Conservation (phyloP, 1,284 basidiomycete genomes). For the Irpex lacteus region DNA sequence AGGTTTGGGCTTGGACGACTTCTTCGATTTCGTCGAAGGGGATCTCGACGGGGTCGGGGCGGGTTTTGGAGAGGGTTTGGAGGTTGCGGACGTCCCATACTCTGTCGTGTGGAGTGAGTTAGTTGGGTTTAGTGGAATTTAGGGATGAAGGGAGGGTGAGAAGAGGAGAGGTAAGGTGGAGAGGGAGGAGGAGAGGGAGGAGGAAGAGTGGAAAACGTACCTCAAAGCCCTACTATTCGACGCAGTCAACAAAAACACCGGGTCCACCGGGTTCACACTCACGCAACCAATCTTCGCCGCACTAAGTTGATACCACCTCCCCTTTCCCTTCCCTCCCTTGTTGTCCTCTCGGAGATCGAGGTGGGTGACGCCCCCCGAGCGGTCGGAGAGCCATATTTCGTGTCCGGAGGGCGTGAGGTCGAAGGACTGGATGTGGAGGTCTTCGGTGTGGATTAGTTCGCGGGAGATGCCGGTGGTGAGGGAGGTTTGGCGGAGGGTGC, state of each 20-base stretch:
- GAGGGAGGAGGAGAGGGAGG: no score
- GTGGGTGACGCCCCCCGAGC: slow-evolving; percentile 63
- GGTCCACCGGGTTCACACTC: slow-evolving; percentile 70
- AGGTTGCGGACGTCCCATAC: slow-evolving; percentile 78
- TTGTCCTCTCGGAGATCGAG: slow-evolving; percentile 68
- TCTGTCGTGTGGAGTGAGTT: slow-evolving; percentile 32
- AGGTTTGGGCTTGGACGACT: no score
- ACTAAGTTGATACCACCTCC: slow-evolving; percentile 61
- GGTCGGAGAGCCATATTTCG: slow-evolving; percentile 81
- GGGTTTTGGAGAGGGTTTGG: slow-evolving; percentile 20
- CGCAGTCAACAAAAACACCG: slow-evolving; percentile 65
- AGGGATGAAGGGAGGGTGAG: no score
- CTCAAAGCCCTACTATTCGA: slow-evolving; percentile 69
- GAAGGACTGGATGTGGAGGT: slow-evolving; percentile 60
- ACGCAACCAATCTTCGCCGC: slow-evolving; percentile 73
- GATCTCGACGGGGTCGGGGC: slow-evolving; percentile 39
- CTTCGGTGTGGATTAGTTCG: slow-evolving; percentile 58
- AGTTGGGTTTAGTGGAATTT: neutral
- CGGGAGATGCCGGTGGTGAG: slow-evolving; percentile 65
- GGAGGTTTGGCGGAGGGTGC: slow-evolving; percentile 67
- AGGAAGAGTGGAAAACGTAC: slow-evolving; percentile 36
- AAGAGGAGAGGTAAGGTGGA: no score
- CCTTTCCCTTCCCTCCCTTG: slow-evolving; percentile 38
- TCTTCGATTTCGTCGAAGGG: slow-evolving; percentile 44
- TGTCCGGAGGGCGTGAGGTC: slow-evolving; percentile 64